A percentile compares a stretch with the other conserved stretches of the same genome.
Evolutionary conservation across 106 monocot species (phyloP).

Genomic region (Dioscorea zingiberensis): DNA sequence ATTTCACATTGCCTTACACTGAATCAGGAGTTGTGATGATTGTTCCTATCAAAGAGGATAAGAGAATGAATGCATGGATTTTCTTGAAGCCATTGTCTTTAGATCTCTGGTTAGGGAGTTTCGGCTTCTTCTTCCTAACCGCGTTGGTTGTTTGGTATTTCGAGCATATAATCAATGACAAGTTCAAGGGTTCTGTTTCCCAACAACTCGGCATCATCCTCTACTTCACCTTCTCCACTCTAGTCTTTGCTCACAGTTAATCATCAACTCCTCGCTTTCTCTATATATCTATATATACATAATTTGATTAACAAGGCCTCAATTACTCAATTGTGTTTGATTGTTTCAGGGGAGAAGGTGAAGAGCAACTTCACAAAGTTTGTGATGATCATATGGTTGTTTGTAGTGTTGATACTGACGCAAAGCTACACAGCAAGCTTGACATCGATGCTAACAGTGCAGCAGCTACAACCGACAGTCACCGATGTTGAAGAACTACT

Average conservation of each 20-base stretch:
- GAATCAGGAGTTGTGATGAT: conserved; percentile 49
- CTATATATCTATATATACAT: not conserved
- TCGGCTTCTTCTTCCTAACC: conserved; percentile 34
- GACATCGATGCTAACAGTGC: conserved; percentile 13
- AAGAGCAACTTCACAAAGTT: conserved; percentile 17
- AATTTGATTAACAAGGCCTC: not conserved
- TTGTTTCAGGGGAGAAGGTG: conserved; percentile 20
- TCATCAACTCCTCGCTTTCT: not conserved
- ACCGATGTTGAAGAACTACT: conserved; percentile 20
- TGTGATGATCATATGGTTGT: conserved; percentile 32
- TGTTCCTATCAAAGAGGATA: conserved; percentile 21
- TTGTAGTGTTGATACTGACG: conserved; percentile 33
- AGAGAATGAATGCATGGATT: conserved; percentile 29
- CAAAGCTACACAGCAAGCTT: conserved; percentile 42
- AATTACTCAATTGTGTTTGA: not conserved
- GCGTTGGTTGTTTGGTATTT: conserved; percentile 43
- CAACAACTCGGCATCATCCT: conserved; percentile 35
- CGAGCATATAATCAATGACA: conserved; percentile 33
- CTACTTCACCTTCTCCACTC: conserved; percentile 52
- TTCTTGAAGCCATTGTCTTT: conserved; percentile 36
- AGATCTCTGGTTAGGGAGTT: conserved; percentile 28
- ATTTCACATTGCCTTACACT: conserved; percentile 48
- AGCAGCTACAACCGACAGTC: conserved; percentile 30
- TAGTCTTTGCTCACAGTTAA: conserved; percentile 49
- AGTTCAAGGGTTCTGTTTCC: conserved; percentile 26